Evolutionary conservation across 257 asterid genomes (phyloP), one percentile per base, ranked within the genome.

Genomic region (Oldenlandia corymbosa): DNA sequence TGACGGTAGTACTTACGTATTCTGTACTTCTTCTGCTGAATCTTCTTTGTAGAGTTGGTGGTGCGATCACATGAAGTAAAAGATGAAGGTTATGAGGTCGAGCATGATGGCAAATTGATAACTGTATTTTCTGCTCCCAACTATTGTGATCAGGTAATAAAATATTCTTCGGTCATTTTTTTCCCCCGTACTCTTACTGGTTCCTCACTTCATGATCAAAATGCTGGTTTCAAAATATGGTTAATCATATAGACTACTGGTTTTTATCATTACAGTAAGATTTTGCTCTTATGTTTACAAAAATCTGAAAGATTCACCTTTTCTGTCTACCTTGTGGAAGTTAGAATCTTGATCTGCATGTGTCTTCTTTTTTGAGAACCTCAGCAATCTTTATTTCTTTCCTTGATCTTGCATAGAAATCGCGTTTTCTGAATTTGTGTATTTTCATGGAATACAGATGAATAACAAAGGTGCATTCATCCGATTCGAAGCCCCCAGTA

Each of bases 31-130:
- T 51, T 12, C 39, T 11, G 11, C 26, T 57, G 49, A 6, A 30
- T 18, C 75, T 43, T 59, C 65, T 48, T 58, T 71, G 61, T 89
- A 93, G 99, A 93, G 74, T 79, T 93, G 67, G 88, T 93, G n/a
- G 97, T 93, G 80, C 89, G 99, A 51, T 93, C 99, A 10, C 99
- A 93, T 78, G 99, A 93, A 84, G 97, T 93, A 43, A 93, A 93
- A 85, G 97, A 93, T 71, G 97, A 90, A 75, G 99, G 97, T 28
- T 93, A 85, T 20, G 99, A 93, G 83, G 80, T 90, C 71, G 95
- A 90, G 70, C 99, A 93, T 71, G 97, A 90, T 47, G 99, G 99
- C 37, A 93, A 93, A 86, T 91, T 93, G 34, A 90, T 93, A 49
- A 93, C 97, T 3, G 99, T 93, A 14, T 93, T 93, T 76, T 93